A percentile compares a stretch with the other conserved stretches of the same genome.
These are phyloP conservation scores for Aspergillus phoenicis DNA, from an alignment of 2,329 filamentous ascomycete species.

Conservation along the genomic window DNA sequence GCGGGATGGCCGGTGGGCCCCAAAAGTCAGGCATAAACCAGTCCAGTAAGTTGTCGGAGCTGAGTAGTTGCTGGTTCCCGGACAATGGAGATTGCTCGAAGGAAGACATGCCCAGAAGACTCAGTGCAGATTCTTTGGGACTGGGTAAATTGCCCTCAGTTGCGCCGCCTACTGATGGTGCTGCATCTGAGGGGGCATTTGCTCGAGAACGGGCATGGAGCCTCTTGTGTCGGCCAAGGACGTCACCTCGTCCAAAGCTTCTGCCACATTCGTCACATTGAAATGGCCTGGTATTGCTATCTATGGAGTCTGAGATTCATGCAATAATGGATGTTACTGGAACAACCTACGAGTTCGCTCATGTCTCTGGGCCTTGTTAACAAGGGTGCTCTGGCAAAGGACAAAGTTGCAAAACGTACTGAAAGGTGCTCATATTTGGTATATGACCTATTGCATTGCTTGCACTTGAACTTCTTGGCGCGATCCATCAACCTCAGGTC, in stretches of 20 bases:
- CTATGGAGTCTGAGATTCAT: slow-evolving; percentile 7
- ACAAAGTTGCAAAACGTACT: slow-evolving; percentile 9
- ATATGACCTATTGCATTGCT: slow-evolving; percentile 20
- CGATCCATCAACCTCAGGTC: neutral
- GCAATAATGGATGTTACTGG: neutral
- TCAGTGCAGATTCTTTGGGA: neutral
- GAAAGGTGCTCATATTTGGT: slow-evolving; percentile 25
- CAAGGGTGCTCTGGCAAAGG: neutral
- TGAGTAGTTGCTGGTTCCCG: neutral
- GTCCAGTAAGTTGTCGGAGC: slow-evolving; percentile 16
- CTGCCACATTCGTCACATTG: slow-evolving; percentile 22
- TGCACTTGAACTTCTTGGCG: slow-evolving; percentile 19
- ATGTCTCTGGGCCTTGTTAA: slow-evolving; percentile 3
- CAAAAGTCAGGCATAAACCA: slow-evolving; percentile 22
- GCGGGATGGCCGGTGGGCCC: slow-evolving; percentile 7
- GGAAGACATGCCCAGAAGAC: neutral
- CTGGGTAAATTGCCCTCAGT: neutral
- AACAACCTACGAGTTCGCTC: slow-evolving; percentile 8
- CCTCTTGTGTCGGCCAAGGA: slow-evolving; percentile 22
- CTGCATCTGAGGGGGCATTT: neutral
- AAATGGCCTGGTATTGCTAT: slow-evolving; percentile 24
- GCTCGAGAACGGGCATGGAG: slow-evolving; percentile 17
- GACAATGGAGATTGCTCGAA: neutral
- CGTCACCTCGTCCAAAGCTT: slow-evolving; percentile 27
- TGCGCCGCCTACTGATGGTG: neutral